Percentiles rank a stretch among this genome's conserved stretches.
Evolutionary conservation across 1,284 basidiomycete species (phyloP).

Genomic region (Ceratobasidium sp.): DNA sequence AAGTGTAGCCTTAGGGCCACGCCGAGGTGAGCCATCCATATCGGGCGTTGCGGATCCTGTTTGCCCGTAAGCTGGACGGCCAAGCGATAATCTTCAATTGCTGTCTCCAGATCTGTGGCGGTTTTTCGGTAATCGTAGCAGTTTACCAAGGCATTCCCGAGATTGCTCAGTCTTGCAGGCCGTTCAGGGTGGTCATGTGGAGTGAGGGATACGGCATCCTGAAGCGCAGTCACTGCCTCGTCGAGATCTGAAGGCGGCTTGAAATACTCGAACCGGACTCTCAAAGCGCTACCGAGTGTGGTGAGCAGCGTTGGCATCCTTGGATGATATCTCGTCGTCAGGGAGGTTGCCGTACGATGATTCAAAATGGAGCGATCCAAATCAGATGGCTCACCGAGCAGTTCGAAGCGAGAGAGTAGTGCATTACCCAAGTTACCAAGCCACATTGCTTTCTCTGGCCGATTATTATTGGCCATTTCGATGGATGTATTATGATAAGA

Average conservation of each 20-base stretch:
- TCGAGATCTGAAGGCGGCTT: background rate
- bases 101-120: background rate
- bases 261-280: background rate
- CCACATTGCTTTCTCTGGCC: constrained; percentile 9
- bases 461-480: background rate
- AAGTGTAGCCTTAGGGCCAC: background rate
- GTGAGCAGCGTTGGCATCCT: background rate
- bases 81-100: background rate
- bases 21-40: background rate
- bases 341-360: background rate
- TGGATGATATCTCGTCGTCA: background rate
- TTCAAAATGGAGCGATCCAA: background rate
- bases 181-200: background rate
- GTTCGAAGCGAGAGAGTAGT: background rate
- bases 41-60: background rate
- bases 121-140: background rate
- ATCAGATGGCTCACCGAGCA: background rate
- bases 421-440: background rate
- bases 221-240: background rate
- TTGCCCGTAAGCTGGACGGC: constrained; percentile 1
- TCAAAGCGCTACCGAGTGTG: background rate
- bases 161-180: background rate
- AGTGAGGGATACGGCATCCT: constrained; percentile 9
- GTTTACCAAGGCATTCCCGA: background rate
- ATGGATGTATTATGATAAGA: background rate